Evolutionary conservation across 768 basidiomycete species (phyloP).

Genomic region (Boletus rubroflammeus): DNA sequence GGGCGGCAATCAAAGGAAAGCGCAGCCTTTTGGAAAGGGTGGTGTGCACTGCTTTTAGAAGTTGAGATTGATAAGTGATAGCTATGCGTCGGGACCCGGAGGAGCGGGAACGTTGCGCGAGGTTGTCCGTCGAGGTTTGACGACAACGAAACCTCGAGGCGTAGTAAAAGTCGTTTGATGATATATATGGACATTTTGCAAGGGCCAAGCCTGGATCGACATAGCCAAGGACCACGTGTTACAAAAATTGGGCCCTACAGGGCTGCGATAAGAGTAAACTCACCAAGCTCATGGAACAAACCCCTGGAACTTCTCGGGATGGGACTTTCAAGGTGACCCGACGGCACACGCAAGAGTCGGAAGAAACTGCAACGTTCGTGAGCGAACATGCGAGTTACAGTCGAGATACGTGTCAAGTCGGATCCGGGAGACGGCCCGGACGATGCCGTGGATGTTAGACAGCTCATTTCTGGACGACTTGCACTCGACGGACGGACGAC

Average conservation of each 20-base stretch:
- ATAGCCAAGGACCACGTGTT: slow-evolving; percentile 2
- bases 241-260: neutral
- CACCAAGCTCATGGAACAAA: too few relatives aligned
- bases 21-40: slow-evolving; percentile 3
- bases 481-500: neutral
- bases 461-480: too few relatives aligned
- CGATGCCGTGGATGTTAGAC: slow-evolving; percentile 10
- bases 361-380: slow-evolving; percentile 16
- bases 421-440: slow-evolving; percentile 18
- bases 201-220: neutral
- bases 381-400: neutral
- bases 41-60: slow-evolving; percentile 12
- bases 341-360: neutral
- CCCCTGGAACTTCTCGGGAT: slow-evolving; percentile 21
- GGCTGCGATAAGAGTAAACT: too few relatives aligned
- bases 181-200: slow-evolving; percentile 13
- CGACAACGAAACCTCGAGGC: slow-evolving; percentile 16
- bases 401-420: neutral
- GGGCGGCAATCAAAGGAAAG: slow-evolving; percentile 4
- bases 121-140: slow-evolving; percentile 8
- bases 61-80: slow-evolving; percentile 2
- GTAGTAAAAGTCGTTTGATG: neutral
- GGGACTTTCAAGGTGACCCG: slow-evolving; percentile 5
- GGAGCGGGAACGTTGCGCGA: slow-evolving; percentile 13
- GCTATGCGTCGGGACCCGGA: neutral